phyloP scores from a whole-genome alignment of 2,329 filamentous ascomycete genomes.

The Sporothrix pallida region DNA sequence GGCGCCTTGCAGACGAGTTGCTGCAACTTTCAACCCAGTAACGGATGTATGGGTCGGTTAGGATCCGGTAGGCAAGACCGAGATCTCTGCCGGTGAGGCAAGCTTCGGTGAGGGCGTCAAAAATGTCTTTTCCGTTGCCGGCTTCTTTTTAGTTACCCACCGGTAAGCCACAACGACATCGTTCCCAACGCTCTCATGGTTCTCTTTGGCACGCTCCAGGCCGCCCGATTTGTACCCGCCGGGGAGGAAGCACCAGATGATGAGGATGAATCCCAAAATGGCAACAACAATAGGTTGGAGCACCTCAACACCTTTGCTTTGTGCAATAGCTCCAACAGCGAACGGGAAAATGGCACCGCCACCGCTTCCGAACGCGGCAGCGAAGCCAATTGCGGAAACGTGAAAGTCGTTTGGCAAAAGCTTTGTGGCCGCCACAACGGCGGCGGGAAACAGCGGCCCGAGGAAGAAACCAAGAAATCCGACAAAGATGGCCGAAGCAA shows the following conservation, averaged over 20 bases:
- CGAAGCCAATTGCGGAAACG: slow-evolving; percentile 81
- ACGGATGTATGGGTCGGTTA: neutral
- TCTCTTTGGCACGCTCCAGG: slow-evolving; percentile 50
- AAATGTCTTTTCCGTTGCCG: neutral
- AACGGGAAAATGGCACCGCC: slow-evolving; percentile 72
- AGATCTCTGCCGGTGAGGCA: neutral
- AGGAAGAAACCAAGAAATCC: slow-evolving; percentile 78
- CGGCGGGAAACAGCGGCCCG: slow-evolving; percentile 78
- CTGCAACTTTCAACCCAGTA: slow-evolving; percentile 37
- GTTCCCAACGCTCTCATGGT: slow-evolving; percentile 47
- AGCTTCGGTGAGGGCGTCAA: neutral
- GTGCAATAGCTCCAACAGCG: slow-evolving; percentile 71
- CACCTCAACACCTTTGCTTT: slow-evolving; percentile 60
- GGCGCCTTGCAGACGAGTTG: slow-evolving; percentile 73
- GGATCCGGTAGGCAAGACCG: neutral
- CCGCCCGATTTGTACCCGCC: slow-evolving; percentile 44
- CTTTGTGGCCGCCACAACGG: slow-evolving; percentile 74
- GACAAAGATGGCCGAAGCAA: slow-evolving; percentile 74
- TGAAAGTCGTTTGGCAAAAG: slow-evolving; percentile 75
- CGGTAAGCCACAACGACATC: slow-evolving; percentile 40
- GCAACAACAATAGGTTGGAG: slow-evolving; percentile 62
- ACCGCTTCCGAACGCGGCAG: slow-evolving; percentile 75
- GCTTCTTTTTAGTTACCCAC: slow-evolving; percentile 32
- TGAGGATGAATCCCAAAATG: slow-evolving; percentile 53
- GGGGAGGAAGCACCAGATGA: slow-evolving; percentile 55